Conservation (phyloP, 306 rosid genomes). For the Betula pendula region DNA sequence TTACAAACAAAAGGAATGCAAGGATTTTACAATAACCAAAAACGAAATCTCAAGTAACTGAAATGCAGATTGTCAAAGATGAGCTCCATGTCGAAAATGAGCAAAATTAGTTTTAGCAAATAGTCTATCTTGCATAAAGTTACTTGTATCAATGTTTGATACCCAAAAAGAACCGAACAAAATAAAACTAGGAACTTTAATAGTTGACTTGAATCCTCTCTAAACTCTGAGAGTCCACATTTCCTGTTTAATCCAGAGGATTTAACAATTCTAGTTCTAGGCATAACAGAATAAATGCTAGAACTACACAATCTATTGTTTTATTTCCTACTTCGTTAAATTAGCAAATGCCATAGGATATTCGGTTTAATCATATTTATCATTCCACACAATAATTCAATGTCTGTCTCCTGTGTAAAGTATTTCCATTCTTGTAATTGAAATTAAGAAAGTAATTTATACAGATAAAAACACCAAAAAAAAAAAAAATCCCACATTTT, state of each 20-base stretch:
- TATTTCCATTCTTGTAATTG: conserved; percentile 1
- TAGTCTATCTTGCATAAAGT: conserved; percentile 8
- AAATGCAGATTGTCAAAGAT: conserved; percentile 9
- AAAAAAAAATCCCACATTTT: neutral
- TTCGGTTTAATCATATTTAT: conserved; percentile 2
- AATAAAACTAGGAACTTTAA: conserved; percentile 11
- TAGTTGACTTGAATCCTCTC: conserved; percentile 5
- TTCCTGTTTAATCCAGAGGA: conserved; percentile 6
- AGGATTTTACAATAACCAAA: neutral
- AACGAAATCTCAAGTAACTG: neutral
- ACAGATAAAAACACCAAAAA: neutral
- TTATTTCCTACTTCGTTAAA: neutral
- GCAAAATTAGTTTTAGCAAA: conserved; percentile 1
- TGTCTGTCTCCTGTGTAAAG: neutral
- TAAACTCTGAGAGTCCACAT: neutral
- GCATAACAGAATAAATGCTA: neutral
- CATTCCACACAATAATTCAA: neutral
- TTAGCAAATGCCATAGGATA: conserved; percentile 8
- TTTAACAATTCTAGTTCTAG: neutral
- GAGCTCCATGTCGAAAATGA: conserved; percentile 1
- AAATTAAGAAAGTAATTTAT: conserved; percentile 3
- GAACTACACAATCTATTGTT: neutral
- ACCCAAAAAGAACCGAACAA: conserved; percentile 5
- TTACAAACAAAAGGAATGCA: neutral
- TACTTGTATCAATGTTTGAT: neutral